These are phyloP conservation scores for Plenodomus biglobosus DNA, from an alignment of 2,329 filamentous ascomycete species.

Conservation along the genomic window DNA sequence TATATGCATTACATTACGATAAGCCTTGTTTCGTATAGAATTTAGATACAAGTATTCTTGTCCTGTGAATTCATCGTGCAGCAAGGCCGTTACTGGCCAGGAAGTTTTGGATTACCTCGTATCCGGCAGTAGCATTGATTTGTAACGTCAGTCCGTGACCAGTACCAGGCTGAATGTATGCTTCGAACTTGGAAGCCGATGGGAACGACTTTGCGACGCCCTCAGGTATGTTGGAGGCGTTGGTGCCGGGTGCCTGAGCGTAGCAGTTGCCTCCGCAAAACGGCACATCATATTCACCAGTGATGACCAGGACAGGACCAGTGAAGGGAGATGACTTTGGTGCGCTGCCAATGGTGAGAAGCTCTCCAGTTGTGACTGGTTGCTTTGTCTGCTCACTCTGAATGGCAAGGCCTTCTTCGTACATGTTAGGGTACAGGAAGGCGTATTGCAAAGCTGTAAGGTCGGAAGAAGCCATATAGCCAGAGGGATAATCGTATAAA, in stretches of 20 bases:
- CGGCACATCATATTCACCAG: constrained; percentile 54
- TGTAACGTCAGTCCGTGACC: constrained; percentile 52
- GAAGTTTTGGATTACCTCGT: constrained; percentile 43
- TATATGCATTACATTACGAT: background rate
- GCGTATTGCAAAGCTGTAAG: constrained; percentile 55
- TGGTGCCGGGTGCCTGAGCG: constrained; percentile 42
- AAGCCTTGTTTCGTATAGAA: background rate
- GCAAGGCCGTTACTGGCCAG: constrained; percentile 31
- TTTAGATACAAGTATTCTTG: background rate
- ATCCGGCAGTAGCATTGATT: constrained; percentile 46
- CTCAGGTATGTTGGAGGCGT: constrained; percentile 50
- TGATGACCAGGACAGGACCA: constrained; percentile 62
- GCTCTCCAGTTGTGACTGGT: constrained; percentile 60
- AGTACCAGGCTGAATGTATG: constrained; percentile 57
- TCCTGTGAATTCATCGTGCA: background rate
- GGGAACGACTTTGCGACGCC: constrained; percentile 48
- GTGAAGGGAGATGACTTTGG: constrained; percentile 45
- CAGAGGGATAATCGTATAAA: constrained; percentile 44
- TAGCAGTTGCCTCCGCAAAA: constrained; percentile 66
- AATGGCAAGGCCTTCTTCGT: constrained; percentile 57
- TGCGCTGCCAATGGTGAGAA: constrained; percentile 56
- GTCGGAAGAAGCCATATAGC: constrained; percentile 57
- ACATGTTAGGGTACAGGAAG: constrained; percentile 53
- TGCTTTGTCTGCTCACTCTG: constrained; percentile 54
- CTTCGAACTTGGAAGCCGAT: constrained; percentile 53